Evolutionary conservation across 2,329 filamentous ascomycete genomes (phyloP), one percentile per base, ranked within the genome.

Genomic region (Aspergillus sp.): DNA sequence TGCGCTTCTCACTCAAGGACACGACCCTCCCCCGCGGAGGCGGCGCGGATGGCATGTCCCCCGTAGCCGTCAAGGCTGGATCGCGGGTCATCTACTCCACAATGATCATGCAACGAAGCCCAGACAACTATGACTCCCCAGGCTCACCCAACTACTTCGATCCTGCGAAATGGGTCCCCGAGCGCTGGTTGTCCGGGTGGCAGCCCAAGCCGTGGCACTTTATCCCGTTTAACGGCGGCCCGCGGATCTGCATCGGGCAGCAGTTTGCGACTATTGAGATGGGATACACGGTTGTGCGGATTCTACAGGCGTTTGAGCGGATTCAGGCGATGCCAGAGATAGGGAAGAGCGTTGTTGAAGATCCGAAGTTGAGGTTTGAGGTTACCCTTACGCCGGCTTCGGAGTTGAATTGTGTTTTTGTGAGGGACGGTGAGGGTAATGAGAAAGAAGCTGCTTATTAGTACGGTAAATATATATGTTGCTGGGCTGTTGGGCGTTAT

Each of bases 11-110:
- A 12, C 80, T 91, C 12, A 81, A 80, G 57, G 88, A 93, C 76
- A 93, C 90, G 2, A 89, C 85, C 0, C 82, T 96, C 2, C 91
- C 91, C 0, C 78, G 80, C 17, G 91, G 81, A n/a, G 81, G 81
- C 17, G 81, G 81, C 0, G 69, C 74, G 3, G 79, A 83, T 60
- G 80, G 78, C 5, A 66, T 57, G 13, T 65, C 69, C 8, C 75
- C 76, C 3, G 70, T 84, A 26, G 77, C 78, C 15, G 74, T 83
- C 24, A 75, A 77, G 20, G 76, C 77, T 51, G 74, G 78, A 60
- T 78, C 82, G 12, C 72, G 74, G 4, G 66, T 84, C 38, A 71
- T 79, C 43, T 83, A 84, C 64, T 81, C 79, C 50, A 77, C 80
- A 2, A 74, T 83, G 48, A 66, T 76, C 17, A 82, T 83, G 81